These are phyloP conservation scores for Phytophthora crassamura DNA, from an alignment of 352 stramenopile species.

Conservation along the genomic window DNA sequence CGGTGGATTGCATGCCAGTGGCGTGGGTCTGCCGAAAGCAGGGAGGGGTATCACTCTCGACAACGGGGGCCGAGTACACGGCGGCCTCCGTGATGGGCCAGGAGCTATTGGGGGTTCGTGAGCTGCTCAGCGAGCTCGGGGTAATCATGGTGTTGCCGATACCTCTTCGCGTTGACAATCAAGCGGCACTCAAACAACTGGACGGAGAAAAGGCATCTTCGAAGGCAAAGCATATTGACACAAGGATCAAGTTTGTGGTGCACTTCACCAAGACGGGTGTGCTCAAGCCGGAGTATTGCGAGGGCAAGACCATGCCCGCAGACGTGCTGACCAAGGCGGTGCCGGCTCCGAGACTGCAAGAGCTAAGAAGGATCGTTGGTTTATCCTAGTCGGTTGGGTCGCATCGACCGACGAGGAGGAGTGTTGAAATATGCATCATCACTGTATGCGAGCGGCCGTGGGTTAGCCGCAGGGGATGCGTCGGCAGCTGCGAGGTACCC, in stretches of 20 bases:
- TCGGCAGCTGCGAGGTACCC: conserved; percentile 4
- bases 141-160: too few species aligned
- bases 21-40: too few species aligned
- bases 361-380: neutral
- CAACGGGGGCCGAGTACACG: too few species aligned
- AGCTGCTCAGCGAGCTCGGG: too few species aligned
- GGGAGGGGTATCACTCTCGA: too few species aligned
- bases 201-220: conserved; percentile 1
- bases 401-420: conserved; percentile 11
- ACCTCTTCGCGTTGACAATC: too few species aligned
- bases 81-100: too few species aligned
- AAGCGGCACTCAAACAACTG: neutral
- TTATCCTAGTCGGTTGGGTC: neutral
- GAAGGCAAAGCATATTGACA: conserved; percentile 28
- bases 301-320: conserved; percentile 9
- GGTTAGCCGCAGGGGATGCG: neutral
- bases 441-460: neutral
- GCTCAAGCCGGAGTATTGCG: conserved; percentile 8
- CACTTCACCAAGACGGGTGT: neutral
- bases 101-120: too few species aligned
- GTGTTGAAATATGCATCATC: conserved; percentile 2
- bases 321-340: conserved; percentile 26
- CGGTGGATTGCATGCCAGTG: too few species aligned
- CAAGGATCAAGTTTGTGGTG: conserved; percentile 19
- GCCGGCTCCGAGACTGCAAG: neutral